Percentiles rank a stretch among this genome's conserved stretches.
Evolutionary conservation across 2,329 filamentous ascomycete genomes (phyloP).

Genomic region (Phyllosticta citriasiana): DNA sequence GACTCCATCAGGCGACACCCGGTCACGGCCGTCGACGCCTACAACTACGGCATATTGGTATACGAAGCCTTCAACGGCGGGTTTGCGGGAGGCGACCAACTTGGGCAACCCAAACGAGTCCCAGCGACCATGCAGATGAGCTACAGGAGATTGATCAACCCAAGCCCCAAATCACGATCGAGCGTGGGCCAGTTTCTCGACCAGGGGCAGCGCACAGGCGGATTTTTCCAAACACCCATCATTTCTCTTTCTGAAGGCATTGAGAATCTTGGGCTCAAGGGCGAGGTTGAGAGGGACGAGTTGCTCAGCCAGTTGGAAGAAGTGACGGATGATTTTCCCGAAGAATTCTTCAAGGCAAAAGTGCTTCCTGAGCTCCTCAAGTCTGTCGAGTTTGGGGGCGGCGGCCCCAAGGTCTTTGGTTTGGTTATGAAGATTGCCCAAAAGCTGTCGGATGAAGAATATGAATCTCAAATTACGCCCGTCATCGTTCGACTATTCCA

Average conservation of each 20-base stretch:
- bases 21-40: conserved; percentile 74
- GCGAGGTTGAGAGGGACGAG: conserved; percentile 69
- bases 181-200: conserved; percentile 81
- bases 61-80: conserved; percentile 88
- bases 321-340: conserved; percentile 86
- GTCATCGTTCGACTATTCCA: conserved; percentile 79
- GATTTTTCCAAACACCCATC: conserved; percentile 86
- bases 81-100: conserved; percentile 66
- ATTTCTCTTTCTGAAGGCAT: conserved; percentile 90
- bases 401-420: conserved; percentile 79
- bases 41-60: conserved; percentile 72
- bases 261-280: conserved; percentile 84
- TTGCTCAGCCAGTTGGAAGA: conserved; percentile 59
- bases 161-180: conserved; percentile 79
- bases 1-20: conserved; percentile 77
- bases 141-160: conserved; percentile 81
- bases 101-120: conserved; percentile 75
- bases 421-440: conserved; percentile 84
- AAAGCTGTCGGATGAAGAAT: conserved; percentile 84
- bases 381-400: conserved; percentile 95
- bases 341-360: conserved; percentile 97
- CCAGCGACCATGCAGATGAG: conserved; percentile 81
- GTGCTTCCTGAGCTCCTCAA: conserved; percentile 93
- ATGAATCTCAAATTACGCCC: conserved; percentile 71
- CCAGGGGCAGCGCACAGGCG: conserved; percentile 68